Percentiles rank a stretch among this genome's conserved stretches.
phyloP scores from a whole-genome alignment of 2,329 filamentous ascomycete species.

The Myrmaecium sp. region DNA sequence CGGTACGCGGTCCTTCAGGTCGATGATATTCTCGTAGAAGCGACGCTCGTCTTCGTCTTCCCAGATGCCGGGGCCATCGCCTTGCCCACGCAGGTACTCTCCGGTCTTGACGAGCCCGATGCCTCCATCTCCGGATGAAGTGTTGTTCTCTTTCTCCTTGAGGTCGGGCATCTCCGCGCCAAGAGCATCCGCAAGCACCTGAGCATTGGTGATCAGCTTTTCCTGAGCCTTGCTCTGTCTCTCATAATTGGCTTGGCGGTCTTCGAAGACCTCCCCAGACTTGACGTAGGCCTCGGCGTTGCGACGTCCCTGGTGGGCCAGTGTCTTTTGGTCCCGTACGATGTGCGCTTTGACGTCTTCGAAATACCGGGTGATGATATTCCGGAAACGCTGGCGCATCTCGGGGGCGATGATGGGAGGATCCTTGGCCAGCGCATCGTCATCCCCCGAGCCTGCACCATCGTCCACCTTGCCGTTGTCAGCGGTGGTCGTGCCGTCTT shows the following conservation, averaged over 20 bases:
- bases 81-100: slow-evolving; percentile 79
- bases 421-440: slow-evolving; percentile 40
- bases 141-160: slow-evolving; percentile 60
- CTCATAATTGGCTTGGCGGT: slow-evolving; percentile 89
- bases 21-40: slow-evolving; percentile 94
- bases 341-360: slow-evolving; percentile 85
- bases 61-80: slow-evolving; percentile 89
- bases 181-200: slow-evolving; percentile 75
- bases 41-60: slow-evolving; percentile 95
- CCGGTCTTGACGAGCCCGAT: slow-evolving; percentile 90
- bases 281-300: slow-evolving; percentile 98
- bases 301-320: slow-evolving; percentile 71
- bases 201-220: slow-evolving; percentile 75
- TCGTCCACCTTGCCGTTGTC: slow-evolving; percentile 33
- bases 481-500: slow-evolving; percentile 52
- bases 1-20: slow-evolving; percentile 89
- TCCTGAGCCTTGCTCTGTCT: slow-evolving; percentile 87
- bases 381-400: slow-evolving; percentile 70
- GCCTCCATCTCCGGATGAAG: slow-evolving; percentile 49
- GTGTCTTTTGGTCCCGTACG: slow-evolving; percentile 76
- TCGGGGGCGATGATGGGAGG: slow-evolving; percentile 60
- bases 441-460: slow-evolving; percentile 33
- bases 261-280: slow-evolving; percentile 94
- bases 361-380: slow-evolving; percentile 73
- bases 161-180: slow-evolving; percentile 88